These are phyloP conservation scores for Entomortierella parvispora DNA, from an alignment of 192 early-diverging fungal species.

Conservation along the genomic window DNA sequence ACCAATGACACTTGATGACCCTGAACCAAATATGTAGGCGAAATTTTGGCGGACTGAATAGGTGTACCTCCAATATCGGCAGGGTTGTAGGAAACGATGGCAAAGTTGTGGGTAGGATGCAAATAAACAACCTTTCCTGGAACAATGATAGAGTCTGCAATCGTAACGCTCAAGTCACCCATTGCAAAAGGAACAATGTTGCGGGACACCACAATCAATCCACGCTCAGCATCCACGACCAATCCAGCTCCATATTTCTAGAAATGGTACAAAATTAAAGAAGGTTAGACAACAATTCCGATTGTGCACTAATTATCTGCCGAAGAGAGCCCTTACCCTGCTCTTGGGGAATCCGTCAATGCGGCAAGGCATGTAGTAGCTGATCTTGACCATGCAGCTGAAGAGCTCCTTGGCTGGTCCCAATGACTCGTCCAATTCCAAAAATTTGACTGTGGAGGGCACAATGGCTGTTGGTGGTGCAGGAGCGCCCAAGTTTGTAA, in stretches of 20 bases:
- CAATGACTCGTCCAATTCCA: conserved; percentile 70
- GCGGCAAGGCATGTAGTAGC: conserved; percentile 77
- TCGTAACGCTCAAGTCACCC: conserved; percentile 82
- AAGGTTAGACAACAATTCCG: no score
- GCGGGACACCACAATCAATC: conserved; percentile 84
- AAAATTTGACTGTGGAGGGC: conserved; percentile 72
- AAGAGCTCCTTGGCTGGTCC: conserved; percentile 74
- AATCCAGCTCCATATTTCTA: conserved; percentile 77
- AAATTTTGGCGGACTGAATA: conserved; percentile 70
- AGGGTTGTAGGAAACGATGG: conserved; percentile 87
- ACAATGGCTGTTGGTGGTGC: conserved; percentile 66
- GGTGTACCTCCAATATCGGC: conserved; percentile 77
- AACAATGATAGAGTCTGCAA: conserved; percentile 86
- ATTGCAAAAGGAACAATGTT: conserved; percentile 80
- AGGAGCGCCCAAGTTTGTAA: conserved; percentile 69
- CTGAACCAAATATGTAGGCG: conserved; percentile 65
- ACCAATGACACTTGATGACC: conserved; percentile 72
- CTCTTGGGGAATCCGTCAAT: conserved; percentile 79
- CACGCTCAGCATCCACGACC: conserved; percentile 80
- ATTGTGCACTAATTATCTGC: no score
- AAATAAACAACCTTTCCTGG: conserved; percentile 83
- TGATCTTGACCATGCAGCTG: conserved; percentile 74
- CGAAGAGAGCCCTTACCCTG: conserved; percentile 52
- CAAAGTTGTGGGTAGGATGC: conserved; percentile 93
- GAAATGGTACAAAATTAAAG: not conserved